These are phyloP conservation scores for Leccinum sublutescens DNA, from an alignment of 768 basidiomycete species.

Conservation along the genomic window DNA sequence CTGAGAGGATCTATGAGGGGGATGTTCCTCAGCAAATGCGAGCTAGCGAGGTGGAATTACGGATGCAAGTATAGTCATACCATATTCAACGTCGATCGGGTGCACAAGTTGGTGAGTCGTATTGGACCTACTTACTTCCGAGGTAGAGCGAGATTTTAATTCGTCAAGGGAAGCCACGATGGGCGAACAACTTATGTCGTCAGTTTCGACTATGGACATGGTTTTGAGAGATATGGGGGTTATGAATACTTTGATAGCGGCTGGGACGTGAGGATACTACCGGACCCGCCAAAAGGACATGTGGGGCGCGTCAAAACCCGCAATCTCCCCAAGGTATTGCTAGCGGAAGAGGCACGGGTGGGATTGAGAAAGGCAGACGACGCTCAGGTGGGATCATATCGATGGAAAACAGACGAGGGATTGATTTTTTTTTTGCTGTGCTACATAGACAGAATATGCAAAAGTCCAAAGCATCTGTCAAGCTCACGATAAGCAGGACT, in stretches of 20 bases:
- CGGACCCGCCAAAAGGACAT: not conserved
- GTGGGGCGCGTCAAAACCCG: constrained; percentile 1
- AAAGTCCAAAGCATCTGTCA: constrained; percentile 20
- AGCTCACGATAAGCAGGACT: constrained; percentile 9
- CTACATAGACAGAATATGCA: constrained; percentile 7
- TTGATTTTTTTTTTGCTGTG: not conserved
- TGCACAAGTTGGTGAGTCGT: constrained; percentile 9
- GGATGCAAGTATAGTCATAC: constrained; percentile 21
- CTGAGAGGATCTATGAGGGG: constrained; percentile 9
- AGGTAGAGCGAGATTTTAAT: not conserved
- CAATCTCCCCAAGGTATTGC: constrained; percentile 12
- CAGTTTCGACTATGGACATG: constrained; percentile 10
- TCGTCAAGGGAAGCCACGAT: constrained; percentile 4
- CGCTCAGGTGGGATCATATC: constrained; percentile 1
- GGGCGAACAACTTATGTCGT: constrained; percentile 8
- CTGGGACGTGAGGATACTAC: constrained; percentile 6
- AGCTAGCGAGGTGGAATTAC: not conserved
- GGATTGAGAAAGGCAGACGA: constrained; percentile 10
- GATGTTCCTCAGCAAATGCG: constrained; percentile 4
- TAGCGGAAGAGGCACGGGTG: constrained; percentile 5
- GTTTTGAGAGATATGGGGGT: constrained; percentile 16
- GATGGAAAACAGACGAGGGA: not conserved
- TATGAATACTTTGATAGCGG: constrained; percentile 11
- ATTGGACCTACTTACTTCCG: too few species aligned
- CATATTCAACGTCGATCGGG: constrained; percentile 19